These are phyloP conservation scores for Aspergillus sp. DNA, from an alignment of 2,329 filamentous ascomycete species.

Conservation along the genomic window DNA sequence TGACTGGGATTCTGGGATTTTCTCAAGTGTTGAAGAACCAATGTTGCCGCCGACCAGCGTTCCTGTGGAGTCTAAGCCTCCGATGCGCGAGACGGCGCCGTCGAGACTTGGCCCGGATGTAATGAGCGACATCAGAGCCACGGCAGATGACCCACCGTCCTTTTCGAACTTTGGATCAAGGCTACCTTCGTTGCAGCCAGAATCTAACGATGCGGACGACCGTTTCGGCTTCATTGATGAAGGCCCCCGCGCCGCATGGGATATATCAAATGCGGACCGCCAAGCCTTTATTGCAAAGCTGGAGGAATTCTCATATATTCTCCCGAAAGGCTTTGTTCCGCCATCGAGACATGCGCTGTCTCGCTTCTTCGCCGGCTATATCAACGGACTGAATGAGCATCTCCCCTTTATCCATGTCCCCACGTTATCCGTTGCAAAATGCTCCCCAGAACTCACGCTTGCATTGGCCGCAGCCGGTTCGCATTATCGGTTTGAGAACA, in stretches of 20 bases:
- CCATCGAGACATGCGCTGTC: slow-evolving; percentile 43
- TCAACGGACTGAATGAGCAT: slow-evolving; percentile 45
- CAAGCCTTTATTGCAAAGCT: slow-evolving; percentile 38
- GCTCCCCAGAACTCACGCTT: slow-evolving; percentile 42
- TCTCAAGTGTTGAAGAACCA: slow-evolving; percentile 35
- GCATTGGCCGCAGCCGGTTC: slow-evolving; percentile 45
- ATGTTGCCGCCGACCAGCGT: slow-evolving; percentile 30
- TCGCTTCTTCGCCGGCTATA: slow-evolving; percentile 44
- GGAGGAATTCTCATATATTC: slow-evolving; percentile 38
- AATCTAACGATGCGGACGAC: slow-evolving; percentile 38
- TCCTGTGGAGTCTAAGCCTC: slow-evolving; percentile 29
- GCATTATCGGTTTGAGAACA: slow-evolving; percentile 43
- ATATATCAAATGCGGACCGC: slow-evolving; percentile 40
- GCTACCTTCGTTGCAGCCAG: slow-evolving; percentile 41
- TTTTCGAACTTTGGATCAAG: slow-evolving; percentile 44
- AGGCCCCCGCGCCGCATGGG: slow-evolving; percentile 37
- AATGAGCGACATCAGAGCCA: slow-evolving; percentile 30
- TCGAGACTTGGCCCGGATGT: slow-evolving; percentile 33
- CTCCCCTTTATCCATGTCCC: slow-evolving; percentile 46
- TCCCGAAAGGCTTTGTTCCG: slow-evolving; percentile 41
- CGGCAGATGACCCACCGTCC: slow-evolving; percentile 35
- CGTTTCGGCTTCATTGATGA: slow-evolving; percentile 36
- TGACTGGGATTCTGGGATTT: slow-evolving; percentile 43
- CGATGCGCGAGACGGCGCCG: slow-evolving; percentile 22
- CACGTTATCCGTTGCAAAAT: slow-evolving; percentile 39